Percentiles rank a stretch among this genome's conserved stretches.
phyloP scores from a whole-genome alignment of 2,329 filamentous ascomycete species.

The Fusarium compactum region DNA sequence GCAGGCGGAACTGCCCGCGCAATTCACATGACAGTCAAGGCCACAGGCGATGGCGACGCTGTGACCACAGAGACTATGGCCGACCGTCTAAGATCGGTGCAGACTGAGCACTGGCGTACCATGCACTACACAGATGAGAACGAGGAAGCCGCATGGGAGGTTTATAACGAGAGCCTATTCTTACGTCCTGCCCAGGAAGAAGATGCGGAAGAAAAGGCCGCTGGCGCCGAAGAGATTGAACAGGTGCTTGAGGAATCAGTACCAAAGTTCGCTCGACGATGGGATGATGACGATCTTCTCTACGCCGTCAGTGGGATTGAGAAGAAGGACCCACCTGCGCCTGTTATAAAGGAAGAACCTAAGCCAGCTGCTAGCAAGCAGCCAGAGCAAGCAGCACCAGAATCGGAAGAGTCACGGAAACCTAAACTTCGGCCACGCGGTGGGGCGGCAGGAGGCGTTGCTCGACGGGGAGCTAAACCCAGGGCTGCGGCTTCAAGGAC shows the following conservation, averaged over 20 bases:
- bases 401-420: conserved; percentile 47
- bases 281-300: conserved; percentile 60
- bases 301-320: conserved; percentile 61
- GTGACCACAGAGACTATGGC: conserved; percentile 78
- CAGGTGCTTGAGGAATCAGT: conserved; percentile 53
- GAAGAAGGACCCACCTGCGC: conserved; percentile 50
- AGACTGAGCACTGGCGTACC: conserved; percentile 84
- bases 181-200: conserved; percentile 42
- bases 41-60: conserved; percentile 74
- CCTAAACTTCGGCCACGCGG: conserved; percentile 46
- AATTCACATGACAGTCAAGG: conserved; percentile 89
- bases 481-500: conserved; percentile 42
- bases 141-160: conserved; percentile 77
- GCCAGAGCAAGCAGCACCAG: conserved; percentile 25
- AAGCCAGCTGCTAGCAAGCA: conserved; percentile 39
- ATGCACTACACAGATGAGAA: conserved; percentile 88
- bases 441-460: conserved; percentile 40
- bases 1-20: conserved; percentile 71
- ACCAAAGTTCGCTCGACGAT: conserved; percentile 55
- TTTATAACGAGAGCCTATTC: conserved; percentile 79
- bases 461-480: conserved; percentile 48
- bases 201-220: conserved; percentile 32
- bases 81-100: conserved; percentile 79
- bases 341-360: conserved; percentile 48
- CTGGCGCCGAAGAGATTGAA: conserved; percentile 34